These are phyloP conservation scores for Papilionanthe hybrid DNA, from an alignment of 116 monocot species.

Conservation along the genomic window DNA sequence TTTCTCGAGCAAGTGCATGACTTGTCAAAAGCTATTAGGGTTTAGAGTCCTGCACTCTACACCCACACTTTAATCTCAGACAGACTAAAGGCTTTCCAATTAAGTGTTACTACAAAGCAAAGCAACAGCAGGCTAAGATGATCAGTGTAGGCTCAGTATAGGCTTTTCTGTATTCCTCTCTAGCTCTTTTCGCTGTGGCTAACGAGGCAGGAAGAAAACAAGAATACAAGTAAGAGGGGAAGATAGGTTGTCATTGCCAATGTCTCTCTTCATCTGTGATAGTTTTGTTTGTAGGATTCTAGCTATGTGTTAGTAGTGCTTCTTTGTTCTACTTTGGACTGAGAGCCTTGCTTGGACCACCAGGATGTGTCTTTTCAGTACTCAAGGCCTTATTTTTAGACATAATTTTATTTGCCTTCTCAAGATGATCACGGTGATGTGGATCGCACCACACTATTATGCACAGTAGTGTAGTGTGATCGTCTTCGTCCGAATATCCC, in stretches of 20 bases:
- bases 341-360: background rate
- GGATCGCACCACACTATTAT: no score
- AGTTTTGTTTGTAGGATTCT: background rate
- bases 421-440: no score
- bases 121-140: conserved; percentile 1
- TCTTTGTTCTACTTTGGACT: background rate
- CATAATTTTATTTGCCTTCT: no score
- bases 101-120: conserved; percentile 1
- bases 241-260: background rate
- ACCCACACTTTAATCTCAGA: background rate
- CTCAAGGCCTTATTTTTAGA: background rate
- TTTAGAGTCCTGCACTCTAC: background rate
- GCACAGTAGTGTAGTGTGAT: no score
- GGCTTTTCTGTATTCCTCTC: background rate
- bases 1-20: background rate
- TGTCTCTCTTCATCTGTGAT: conserved; percentile 1
- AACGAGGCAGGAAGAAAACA: background rate
- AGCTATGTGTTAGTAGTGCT: background rate
- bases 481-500: no score
- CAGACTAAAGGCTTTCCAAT: conserved; percentile 1
- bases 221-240: background rate
- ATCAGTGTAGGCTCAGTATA: background rate
- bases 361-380: background rate
- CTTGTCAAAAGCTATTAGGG: conserved; percentile 1
- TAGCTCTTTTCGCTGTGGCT: background rate